Conservation (phyloP, 768 basidiomycete genomes). For the Amanita thiersii region DNA sequence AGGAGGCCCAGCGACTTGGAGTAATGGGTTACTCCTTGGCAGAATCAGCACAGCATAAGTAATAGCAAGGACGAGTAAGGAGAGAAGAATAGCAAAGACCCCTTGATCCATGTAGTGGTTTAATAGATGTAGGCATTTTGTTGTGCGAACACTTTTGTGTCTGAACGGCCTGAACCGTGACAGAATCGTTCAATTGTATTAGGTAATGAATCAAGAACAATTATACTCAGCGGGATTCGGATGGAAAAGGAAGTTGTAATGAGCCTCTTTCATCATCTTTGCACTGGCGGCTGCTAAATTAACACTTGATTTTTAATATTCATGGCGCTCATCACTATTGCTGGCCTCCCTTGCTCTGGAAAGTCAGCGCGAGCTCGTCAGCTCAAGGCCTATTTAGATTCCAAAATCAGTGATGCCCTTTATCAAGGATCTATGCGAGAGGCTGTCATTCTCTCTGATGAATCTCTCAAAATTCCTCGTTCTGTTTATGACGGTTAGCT, state of each 20-base stretch:
- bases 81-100: background rate
- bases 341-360: constrained; percentile 84
- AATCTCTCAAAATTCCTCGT: constrained; percentile 54
- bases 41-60: constrained; percentile 9
- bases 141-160: no score
- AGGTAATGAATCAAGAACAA: no score
- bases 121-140: no score
- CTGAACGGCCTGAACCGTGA: no score
- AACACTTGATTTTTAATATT: no score
- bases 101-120: no score
- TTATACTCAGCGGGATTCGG: no score
- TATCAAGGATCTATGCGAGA: constrained; percentile 45
- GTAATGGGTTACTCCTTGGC: constrained; percentile 36
- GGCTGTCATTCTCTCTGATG: constrained; percentile 63
- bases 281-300: no score
- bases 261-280: no score
- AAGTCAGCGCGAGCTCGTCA: constrained; percentile 71
- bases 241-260: no score
- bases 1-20: constrained; percentile 54
- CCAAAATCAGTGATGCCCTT: constrained; percentile 34
- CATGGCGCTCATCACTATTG: constrained; percentile 91
- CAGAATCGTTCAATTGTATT: no score
- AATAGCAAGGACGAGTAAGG: constrained; percentile 8
- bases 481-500: constrained; percentile 66
- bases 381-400: constrained; percentile 50